These are phyloP conservation scores for Russula emetica DNA, from an alignment of 768 basidiomycete species.

Conservation along the genomic window DNA sequence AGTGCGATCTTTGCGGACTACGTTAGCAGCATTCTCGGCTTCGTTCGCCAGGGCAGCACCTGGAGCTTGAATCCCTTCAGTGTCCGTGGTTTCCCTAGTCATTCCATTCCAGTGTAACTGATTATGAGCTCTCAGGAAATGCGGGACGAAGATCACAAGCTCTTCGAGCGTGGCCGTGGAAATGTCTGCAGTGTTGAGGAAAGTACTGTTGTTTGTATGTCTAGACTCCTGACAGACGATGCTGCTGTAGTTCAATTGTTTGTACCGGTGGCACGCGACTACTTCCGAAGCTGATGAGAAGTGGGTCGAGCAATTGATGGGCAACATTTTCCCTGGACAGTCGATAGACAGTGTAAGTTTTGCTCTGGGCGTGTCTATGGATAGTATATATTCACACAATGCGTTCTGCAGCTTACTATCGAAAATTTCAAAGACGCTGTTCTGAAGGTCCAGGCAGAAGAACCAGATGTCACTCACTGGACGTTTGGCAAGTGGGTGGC, in stretches of 20 bases:
- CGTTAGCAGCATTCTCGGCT: constrained; percentile 74
- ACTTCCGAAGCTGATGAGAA: constrained; percentile 66
- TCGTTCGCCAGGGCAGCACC: constrained; percentile 65
- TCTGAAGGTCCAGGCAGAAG: constrained; percentile 36
- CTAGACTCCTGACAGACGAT: not conserved
- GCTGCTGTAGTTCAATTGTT: constrained; percentile 65
- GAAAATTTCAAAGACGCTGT: constrained; percentile 52
- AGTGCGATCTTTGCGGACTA: constrained; percentile 79
- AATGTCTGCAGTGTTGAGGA: constrained; percentile 83
- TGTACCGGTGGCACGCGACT: constrained; percentile 86
- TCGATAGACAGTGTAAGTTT: constrained; percentile 38
- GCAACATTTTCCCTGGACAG: constrained; percentile 51
- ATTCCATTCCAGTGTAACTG: not conserved
- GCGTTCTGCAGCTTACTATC: constrained; percentile 35
- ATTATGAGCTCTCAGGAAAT: constrained; percentile 49
- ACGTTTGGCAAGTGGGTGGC: constrained; percentile 55
- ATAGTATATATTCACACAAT: not conserved
- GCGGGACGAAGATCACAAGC: constrained; percentile 52
- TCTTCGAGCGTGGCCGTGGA: constrained; percentile 76
- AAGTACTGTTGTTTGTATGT: not conserved
- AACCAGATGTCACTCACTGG: constrained; percentile 57
- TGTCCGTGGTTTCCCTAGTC: constrained; percentile 36
- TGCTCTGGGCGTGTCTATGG: not conserved
- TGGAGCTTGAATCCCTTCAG: constrained; percentile 78
- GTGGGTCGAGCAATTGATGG: constrained; percentile 55